Percentiles rank a stretch among this genome's conserved stretches.
These are phyloP conservation scores for Fraxinus baroniana DNA, from an alignment of 305 asterid species.

Conservation along the genomic window DNA sequence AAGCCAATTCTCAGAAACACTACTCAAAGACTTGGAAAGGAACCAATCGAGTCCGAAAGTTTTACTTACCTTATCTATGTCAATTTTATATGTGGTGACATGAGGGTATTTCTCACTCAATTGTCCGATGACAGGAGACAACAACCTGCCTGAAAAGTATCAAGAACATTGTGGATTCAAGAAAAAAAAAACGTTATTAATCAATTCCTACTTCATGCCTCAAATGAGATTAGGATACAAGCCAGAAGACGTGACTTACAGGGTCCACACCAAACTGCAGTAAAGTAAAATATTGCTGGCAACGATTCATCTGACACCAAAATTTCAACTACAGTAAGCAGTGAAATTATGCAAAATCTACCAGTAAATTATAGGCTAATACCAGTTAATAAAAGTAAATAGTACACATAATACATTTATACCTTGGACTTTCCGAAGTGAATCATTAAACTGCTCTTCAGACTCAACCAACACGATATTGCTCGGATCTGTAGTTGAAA, in stretches of 20 bases:
- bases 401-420: constrained; percentile 2
- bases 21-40: constrained; percentile 9
- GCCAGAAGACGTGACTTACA: constrained; percentile 49
- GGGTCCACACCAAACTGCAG: constrained; percentile 98
- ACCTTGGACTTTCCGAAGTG: constrained; percentile 79
- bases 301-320: constrained; percentile 67
- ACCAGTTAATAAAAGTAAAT: background rate
- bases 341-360: constrained; percentile 15
- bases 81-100: constrained; percentile 80
- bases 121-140: constrained; percentile 75
- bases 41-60: background rate
- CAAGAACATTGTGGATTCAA: background rate
- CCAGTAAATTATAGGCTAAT: background rate
- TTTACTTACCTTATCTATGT: constrained; percentile 73
- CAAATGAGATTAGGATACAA: constrained; percentile 1
- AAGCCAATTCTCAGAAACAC: background rate
- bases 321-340: constrained; percentile 19
- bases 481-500: constrained; percentile 53
- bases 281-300: constrained; percentile 89
- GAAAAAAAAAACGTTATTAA: background rate
- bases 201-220: background rate
- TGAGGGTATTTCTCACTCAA: constrained; percentile 85
- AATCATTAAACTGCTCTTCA: constrained; percentile 67
- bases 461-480: constrained; percentile 70
- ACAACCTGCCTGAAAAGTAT: constrained; percentile 59